Evolutionary conservation across 2,329 filamentous ascomycete genomes (phyloP).

Genomic region (Hymenoscyphus fraxineus): DNA sequence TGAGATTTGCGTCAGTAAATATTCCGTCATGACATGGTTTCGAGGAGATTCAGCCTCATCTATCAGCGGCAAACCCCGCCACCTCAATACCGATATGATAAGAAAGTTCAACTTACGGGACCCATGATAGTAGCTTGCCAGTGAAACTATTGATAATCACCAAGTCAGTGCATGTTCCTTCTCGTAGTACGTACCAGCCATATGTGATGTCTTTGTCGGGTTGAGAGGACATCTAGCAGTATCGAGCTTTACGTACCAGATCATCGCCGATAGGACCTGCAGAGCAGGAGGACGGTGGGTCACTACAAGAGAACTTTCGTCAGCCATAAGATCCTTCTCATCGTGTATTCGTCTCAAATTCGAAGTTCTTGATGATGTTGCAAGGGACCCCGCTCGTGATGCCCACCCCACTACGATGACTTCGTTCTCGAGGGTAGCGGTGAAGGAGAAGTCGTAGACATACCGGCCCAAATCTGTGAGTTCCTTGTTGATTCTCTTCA

Average conservation of each 20-base stretch:
- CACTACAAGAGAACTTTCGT: constrained; percentile 52
- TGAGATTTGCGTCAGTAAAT: constrained; percentile 38
- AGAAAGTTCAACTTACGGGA: constrained; percentile 65
- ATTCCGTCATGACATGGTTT: constrained; percentile 14
- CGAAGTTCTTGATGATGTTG: constrained; percentile 35
- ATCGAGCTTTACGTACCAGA: constrained; percentile 66
- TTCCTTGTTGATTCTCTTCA: constrained; percentile 95
- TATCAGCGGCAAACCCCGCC: constrained; percentile 14
- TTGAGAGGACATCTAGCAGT: background rate
- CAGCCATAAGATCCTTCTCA: constrained; percentile 19
- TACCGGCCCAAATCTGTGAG: constrained; percentile 87
- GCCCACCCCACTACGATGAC: constrained; percentile 28
- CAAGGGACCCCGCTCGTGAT: constrained; percentile 33
- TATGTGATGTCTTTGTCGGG: background rate
- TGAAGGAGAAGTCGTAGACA: constrained; percentile 35
- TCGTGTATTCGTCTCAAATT: constrained; percentile 7
- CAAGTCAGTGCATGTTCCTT: constrained; percentile 34
- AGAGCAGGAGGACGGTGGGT: constrained; percentile 97
- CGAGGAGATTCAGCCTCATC: constrained; percentile 18
- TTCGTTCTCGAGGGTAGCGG: constrained; percentile 18
- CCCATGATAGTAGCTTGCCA: constrained; percentile 99
- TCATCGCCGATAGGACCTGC: constrained; percentile 96
- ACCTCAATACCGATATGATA: constrained; percentile 15
- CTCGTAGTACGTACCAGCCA: background rate
- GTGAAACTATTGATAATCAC: constrained; percentile 68